These are phyloP conservation scores for Zygosaccharomyces pseudorouxii DNA, from an alignment of 805 yeast genomes.

Conservation along the genomic window DNA sequence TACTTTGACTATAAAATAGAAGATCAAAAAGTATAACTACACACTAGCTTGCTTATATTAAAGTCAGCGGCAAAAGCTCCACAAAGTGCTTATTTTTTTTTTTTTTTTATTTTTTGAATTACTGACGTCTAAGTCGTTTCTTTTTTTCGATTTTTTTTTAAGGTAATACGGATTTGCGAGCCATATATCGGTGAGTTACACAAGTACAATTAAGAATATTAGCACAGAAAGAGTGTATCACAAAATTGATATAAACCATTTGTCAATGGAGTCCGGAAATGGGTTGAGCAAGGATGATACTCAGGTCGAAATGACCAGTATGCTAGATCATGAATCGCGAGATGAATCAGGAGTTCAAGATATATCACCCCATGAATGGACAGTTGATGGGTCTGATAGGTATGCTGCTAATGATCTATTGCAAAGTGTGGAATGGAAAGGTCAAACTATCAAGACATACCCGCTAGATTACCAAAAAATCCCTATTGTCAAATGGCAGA, in stretches of 20 bases:
- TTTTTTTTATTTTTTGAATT: neutral
- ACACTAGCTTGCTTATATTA: neutral
- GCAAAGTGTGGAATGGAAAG: conserved; percentile 27
- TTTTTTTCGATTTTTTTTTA: neutral
- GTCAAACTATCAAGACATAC: conserved; percentile 22
- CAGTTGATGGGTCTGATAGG: neutral
- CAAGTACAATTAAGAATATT: neutral
- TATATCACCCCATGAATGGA: neutral
- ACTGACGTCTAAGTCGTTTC: conserved; percentile 2
- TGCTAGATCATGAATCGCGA: conserved; percentile 10
- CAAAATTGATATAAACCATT: neutral
- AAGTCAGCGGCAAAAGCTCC: neutral
- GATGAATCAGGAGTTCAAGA: neutral
- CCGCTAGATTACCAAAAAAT: conserved; percentile 28
- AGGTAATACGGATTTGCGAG: neutral
- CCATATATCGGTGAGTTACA: neutral
- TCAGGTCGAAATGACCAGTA: conserved; percentile 11
- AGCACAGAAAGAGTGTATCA: neutral
- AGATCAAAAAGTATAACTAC: neutral
- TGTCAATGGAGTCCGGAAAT: conserved; percentile 6
- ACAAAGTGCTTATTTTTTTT: neutral
- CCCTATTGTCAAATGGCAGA: conserved; percentile 28
- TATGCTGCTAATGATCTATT: neutral
- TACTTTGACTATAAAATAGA: neutral
- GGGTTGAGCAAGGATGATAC: conserved; percentile 8